phyloP scores from a whole-genome alignment of 1,284 basidiomycete species.

The Naganishia sp. region DNA sequence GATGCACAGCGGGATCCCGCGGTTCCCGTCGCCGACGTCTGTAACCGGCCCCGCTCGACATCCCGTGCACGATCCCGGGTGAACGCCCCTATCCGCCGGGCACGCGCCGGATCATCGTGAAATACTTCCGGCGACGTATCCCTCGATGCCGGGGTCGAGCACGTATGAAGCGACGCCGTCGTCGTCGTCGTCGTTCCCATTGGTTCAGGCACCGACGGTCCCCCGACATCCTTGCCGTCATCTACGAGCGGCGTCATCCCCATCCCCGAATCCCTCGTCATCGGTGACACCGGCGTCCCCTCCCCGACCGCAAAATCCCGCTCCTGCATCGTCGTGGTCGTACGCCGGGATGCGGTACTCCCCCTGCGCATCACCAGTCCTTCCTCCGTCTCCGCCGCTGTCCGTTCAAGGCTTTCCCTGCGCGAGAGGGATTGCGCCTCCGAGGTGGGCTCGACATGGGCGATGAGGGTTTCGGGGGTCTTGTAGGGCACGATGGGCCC shows the following conservation, averaged over 20 bases:
- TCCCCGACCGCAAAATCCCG: neutral
- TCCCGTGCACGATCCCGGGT: slow-evolving; percentile 8
- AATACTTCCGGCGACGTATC: slow-evolving; percentile 4
- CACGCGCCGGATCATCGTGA: slow-evolving; percentile 3
- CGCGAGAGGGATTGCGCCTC: neutral
- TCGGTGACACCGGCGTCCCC: slow-evolving; percentile 6
- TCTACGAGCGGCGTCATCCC: neutral
- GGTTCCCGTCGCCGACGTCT: neutral
- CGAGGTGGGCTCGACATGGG: slow-evolving; percentile 29
- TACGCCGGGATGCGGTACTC: neutral
- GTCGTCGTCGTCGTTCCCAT: neutral
- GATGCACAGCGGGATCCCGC: slow-evolving; percentile 2
- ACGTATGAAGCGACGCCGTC: slow-evolving; percentile 11
- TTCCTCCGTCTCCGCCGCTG: neutral
- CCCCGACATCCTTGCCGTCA: neutral
- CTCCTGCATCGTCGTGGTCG: neutral
- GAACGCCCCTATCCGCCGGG: slow-evolving; percentile 8
- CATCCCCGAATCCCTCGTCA: neutral
- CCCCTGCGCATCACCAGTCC: neutral
- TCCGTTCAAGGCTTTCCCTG: neutral
- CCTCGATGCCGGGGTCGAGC: slow-evolving; percentile 10
- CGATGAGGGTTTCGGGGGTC: slow-evolving; percentile 54
- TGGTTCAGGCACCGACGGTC: slow-evolving; percentile 11
- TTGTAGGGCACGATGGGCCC: slow-evolving; percentile 52
- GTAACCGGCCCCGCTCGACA: neutral